A percentile compares a stretch with the other conserved stretches of the same genome.
phyloP scores from a whole-genome alignment of 2,329 filamentous ascomycete genomes.

The Aspergillus sp. region DNA sequence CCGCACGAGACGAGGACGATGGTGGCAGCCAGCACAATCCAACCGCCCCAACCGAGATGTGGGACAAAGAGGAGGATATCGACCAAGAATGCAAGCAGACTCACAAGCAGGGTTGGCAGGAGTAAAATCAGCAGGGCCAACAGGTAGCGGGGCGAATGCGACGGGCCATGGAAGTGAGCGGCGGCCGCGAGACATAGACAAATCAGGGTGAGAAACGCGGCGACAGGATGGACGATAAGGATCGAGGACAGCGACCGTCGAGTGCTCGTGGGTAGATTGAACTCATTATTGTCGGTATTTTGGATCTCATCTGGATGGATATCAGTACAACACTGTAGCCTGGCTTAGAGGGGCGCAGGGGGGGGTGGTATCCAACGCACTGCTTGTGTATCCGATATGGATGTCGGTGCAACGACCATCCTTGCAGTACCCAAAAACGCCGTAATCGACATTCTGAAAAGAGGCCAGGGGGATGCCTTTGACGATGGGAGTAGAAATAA shows the following conservation, averaged over 20 bases:
- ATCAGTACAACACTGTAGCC: no score
- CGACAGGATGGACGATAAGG: slow-evolving; percentile 85
- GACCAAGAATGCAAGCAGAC: slow-evolving; percentile 79
- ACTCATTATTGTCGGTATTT: slow-evolving; percentile 41
- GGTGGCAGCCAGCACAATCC: slow-evolving; percentile 82
- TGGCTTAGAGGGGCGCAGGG: neutral
- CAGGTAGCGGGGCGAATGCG: slow-evolving; percentile 83
- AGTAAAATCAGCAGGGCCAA: slow-evolving; percentile 77
- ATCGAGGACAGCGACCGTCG: slow-evolving; percentile 71
- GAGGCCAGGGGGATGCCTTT: slow-evolving; percentile 73
- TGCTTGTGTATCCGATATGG: slow-evolving; percentile 75
- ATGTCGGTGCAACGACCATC: slow-evolving; percentile 58
- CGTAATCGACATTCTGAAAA: slow-evolving; percentile 70
- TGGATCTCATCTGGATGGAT: slow-evolving; percentile 24
- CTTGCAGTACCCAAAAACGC: slow-evolving; percentile 85
- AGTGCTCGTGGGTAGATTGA: slow-evolving; percentile 56
- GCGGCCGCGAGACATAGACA: slow-evolving; percentile 72
- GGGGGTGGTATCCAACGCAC: slow-evolving; percentile 44
- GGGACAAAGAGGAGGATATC: slow-evolving; percentile 93
- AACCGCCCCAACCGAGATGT: slow-evolving; percentile 88
- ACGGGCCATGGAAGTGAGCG: slow-evolving; percentile 78
- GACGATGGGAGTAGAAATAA: slow-evolving; percentile 86
- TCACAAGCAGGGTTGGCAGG: slow-evolving; percentile 73
- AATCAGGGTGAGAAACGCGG: slow-evolving; percentile 74
- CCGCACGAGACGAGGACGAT: slow-evolving; percentile 74